Base-by-base conservation (phyloP, 1,284 basidiomycete genomes). In the Ustilago loliicola region DNA sequence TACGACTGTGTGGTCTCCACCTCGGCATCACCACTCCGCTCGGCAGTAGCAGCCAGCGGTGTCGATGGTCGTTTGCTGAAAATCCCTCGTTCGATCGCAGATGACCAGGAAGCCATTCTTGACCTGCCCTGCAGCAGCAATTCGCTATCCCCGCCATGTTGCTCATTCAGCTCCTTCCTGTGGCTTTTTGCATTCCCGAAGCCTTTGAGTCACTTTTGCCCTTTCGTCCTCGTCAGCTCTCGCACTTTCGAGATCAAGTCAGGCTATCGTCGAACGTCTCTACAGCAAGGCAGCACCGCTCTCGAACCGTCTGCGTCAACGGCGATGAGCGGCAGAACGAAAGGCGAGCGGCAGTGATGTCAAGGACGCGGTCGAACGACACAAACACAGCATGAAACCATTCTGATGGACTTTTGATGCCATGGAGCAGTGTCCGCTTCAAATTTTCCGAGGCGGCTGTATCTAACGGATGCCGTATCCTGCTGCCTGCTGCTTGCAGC, bases 301-400 rank as follows among this genome's bases (percentile, higher is more conserved):
- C 25, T 27, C 1, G 27, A 51, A 27, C 25, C 25, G 27, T 29
- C 13, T 32, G 30, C 19, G 30, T 47, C 53, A n/a, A 54, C 51
- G 57, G 52, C 64, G 57, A 54, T 54, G 57, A 58, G 54, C 56
- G 66, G 61, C 19, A 45, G 32, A 54, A 58, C 51, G 21, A 52
- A 32, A 54, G 32, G 23, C 32, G 21, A 47, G 36, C 11, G 42
- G 21, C 8, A 30, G 38, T 52, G 58, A 55, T 52, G 52, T 53
- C 51, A 54, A 54, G 23, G 34, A 11, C 21, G 13, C 34, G 38
- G 59, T 64, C 67, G 54, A 62, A 69, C 61, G 67, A 64, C 67
- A 69, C 38, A 25, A n/a, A 23, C 34, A 40, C 57, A 48, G 30
- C 30, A 36, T 36, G n/a, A 59, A 34, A 21, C 40, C 25, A n/a